A percentile compares a stretch with the other conserved stretches of the same genome.
phyloP scores from a whole-genome alignment of 225 moss, liverwort and hornwort genomes.

The Physcomitrium patens region DNA sequence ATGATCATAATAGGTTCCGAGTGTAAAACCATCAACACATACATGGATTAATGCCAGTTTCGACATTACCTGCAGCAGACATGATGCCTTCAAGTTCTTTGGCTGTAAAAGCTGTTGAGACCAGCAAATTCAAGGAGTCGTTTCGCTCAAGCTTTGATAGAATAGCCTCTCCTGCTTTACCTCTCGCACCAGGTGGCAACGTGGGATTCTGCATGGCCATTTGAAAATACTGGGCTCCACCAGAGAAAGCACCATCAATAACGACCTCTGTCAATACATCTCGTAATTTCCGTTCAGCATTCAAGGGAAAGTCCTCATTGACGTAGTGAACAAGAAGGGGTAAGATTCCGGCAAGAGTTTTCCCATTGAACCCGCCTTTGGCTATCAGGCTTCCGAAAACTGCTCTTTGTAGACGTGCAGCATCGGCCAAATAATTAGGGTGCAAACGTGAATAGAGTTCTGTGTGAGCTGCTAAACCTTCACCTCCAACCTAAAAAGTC shows the following conservation, averaged over 20 bases:
- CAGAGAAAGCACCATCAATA: slow-evolving; percentile 91
- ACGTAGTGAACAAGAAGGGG: slow-evolving; percentile 93
- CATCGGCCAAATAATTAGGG: slow-evolving; percentile 80
- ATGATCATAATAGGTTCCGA: neutral
- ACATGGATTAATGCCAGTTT: slow-evolving; percentile 2
- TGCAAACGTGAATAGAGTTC: slow-evolving; percentile 85
- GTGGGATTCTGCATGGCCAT: slow-evolving; percentile 81
- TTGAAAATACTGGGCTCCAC: slow-evolving; percentile 93
- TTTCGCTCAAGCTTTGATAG: slow-evolving; percentile 66
- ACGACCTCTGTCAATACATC: slow-evolving; percentile 89
- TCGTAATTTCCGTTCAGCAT: slow-evolving; percentile 86
- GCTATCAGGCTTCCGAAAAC: slow-evolving; percentile 78
- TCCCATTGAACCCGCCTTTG: slow-evolving; percentile 79
- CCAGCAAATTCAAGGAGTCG: slow-evolving; percentile 60
- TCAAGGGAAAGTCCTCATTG: slow-evolving; percentile 91
- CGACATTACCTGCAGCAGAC: slow-evolving; percentile 60
- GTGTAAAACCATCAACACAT: slow-evolving; percentile 12
- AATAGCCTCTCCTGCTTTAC: slow-evolving; percentile 70
- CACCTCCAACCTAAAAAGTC: slow-evolving; percentile 70
- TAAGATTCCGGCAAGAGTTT: slow-evolving; percentile 73
- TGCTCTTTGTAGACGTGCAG: slow-evolving; percentile 53
- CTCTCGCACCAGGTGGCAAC: slow-evolving; percentile 56
- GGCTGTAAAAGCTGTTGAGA: slow-evolving; percentile 70
- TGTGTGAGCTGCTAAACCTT: slow-evolving; percentile 75
- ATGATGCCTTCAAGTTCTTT: slow-evolving; percentile 87